phyloP scores from a whole-genome alignment of 805 yeast species.

The Priceomyces carsonii region DNA sequence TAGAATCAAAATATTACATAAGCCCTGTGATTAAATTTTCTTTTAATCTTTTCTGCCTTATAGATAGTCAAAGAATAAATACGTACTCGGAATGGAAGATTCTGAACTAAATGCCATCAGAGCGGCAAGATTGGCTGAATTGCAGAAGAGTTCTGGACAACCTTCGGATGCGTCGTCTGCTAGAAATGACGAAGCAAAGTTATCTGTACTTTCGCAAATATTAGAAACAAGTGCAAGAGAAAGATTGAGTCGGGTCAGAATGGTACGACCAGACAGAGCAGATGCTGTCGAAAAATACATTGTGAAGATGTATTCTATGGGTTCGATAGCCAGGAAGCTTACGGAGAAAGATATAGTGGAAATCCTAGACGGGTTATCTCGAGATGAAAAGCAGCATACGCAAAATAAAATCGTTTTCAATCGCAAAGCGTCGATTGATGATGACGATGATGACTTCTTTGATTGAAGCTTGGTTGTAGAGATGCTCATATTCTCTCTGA shows the following conservation, averaged over 20 bases:
- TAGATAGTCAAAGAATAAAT: not conserved
- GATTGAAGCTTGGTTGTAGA: too few relatives aligned
- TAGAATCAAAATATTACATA: conserved; percentile 6
- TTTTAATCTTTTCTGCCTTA: too few relatives aligned
- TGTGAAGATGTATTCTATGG: conserved; percentile 69
- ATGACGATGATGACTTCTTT: conserved; percentile 34
- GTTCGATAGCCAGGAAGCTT: conserved; percentile 73
- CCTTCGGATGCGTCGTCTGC: conserved; percentile 10
- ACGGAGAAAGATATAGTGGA: conserved; percentile 80
- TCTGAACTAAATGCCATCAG: conserved; percentile 86
- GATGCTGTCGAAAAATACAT: conserved; percentile 82
- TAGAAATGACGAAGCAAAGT: conserved; percentile 40
- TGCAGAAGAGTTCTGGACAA: conserved; percentile 58
- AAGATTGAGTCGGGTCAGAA: conserved; percentile 77
- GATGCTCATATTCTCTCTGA: too few relatives aligned
- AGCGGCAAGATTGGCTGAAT: conserved; percentile 86
- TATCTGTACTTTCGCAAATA: conserved; percentile 58
- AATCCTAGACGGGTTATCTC: conserved; percentile 78
- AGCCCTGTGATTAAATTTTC: not conserved
- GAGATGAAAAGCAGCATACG: conserved; percentile 62
- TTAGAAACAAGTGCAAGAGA: conserved; percentile 85
- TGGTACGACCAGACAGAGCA: conserved; percentile 92
- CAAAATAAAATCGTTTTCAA: conserved; percentile 65
- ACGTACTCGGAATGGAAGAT: conserved; percentile 64
- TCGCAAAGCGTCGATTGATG: conserved; percentile 45